Conservation (phyloP, 306 rosid genomes). For the Prunus mume region DNA sequence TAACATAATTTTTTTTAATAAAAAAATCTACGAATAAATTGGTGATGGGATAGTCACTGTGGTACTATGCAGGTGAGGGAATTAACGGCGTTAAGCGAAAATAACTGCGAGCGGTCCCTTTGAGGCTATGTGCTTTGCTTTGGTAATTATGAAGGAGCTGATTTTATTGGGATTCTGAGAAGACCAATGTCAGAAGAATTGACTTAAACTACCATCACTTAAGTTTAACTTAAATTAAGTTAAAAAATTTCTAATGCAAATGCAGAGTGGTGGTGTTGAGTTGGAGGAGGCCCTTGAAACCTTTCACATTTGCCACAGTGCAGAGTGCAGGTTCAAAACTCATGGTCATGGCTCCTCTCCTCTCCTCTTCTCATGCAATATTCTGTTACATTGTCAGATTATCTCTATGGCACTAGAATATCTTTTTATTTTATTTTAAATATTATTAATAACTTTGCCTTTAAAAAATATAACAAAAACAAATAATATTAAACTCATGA, state of each 20-base stretch:
- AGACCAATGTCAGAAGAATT: not conserved
- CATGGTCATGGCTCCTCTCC: not conserved
- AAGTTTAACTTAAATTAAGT: not conserved
- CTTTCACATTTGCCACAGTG: not conserved
- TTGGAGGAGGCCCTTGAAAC: not conserved
- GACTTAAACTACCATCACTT: not conserved
- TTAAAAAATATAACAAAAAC: not conserved
- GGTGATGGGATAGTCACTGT: not conserved
- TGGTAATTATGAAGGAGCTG: not conserved
- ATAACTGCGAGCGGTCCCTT: not conserved
- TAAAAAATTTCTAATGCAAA: not conserved
- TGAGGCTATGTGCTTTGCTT: not conserved
- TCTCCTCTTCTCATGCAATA: not conserved
- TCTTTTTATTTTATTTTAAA: not conserved
- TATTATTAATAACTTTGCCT: not conserved
- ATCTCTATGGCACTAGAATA: not conserved
- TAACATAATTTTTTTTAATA: too few species aligned
- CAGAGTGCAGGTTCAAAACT: not conserved
- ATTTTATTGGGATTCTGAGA: conserved; percentile 5
- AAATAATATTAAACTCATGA: not conserved
- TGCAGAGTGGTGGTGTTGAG: not conserved
- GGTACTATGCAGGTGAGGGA: not conserved
- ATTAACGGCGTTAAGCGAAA: not conserved
- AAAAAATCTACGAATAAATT: not conserved
- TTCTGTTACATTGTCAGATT: not conserved